phyloP scores from a whole-genome alignment of 495 filamentous ascomycete species.

The Cercophora newfieldiana region DNA sequence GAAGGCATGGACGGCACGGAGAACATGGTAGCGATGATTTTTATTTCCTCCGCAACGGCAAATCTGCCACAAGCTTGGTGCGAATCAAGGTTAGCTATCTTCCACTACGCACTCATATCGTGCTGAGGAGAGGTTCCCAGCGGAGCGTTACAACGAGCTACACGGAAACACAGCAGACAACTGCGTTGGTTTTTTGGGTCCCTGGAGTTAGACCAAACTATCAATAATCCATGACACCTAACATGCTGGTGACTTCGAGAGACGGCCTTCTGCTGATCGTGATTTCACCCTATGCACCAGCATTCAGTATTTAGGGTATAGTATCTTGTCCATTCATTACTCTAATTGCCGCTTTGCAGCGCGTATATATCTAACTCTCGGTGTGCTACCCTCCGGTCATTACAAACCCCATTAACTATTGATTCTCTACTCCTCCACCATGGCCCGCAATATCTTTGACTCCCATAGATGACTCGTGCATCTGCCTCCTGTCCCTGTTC shows the following conservation, averaged over 20 bases:
- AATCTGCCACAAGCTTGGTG: background rate
- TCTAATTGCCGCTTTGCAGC: background rate
- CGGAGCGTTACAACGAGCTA: background rate
- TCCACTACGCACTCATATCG: background rate
- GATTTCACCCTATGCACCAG: too few relatives aligned
- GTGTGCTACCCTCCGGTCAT: background rate
- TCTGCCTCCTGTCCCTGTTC: too few relatives aligned
- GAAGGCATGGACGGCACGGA: background rate
- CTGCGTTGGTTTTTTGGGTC: background rate
- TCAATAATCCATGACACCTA: background rate
- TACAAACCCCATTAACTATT: background rate
- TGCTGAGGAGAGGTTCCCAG: background rate
- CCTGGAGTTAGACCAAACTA: background rate
- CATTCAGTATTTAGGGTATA: background rate
- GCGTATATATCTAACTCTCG: background rate
- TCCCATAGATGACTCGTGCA: too few relatives aligned
- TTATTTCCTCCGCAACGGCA: background rate
- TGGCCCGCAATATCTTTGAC: too few relatives aligned
- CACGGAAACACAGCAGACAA: background rate
- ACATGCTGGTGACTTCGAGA: background rate
- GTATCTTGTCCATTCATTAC: background rate
- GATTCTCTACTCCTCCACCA: too few relatives aligned
- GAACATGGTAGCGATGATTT: background rate
- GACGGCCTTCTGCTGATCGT: background rate
- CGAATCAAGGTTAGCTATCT: background rate